Evolutionary conservation across 768 basidiomycete species (phyloP).

Genomic region (Agaricus sinodeliciosus): DNA sequence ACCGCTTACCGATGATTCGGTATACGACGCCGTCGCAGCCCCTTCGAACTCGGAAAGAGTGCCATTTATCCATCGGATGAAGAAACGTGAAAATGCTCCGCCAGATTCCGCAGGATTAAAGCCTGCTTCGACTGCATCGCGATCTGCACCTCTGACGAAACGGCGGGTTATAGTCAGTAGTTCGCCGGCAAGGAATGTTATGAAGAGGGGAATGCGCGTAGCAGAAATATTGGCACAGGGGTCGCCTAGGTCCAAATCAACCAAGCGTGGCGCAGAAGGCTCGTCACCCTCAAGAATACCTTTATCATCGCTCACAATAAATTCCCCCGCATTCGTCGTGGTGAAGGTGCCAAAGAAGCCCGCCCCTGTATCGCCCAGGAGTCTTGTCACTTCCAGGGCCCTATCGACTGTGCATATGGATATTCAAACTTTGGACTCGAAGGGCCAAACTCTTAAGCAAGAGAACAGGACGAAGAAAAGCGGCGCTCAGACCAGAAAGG

Average conservation of each 20-base stretch:
- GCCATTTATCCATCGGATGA: conserved; percentile 12
- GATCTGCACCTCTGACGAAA: conserved; percentile 4
- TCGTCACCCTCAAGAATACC: neutral
- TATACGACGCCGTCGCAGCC: conserved; percentile 40
- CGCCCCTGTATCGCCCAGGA: conserved; percentile 18
- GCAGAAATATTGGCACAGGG: conserved; percentile 7
- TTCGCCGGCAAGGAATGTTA: neutral
- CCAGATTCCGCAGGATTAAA: neutral
- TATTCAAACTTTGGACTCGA: conserved; percentile 58
- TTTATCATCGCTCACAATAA: neutral
- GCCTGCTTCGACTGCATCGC: neutral
- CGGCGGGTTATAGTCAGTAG: neutral
- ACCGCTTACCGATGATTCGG: conserved; percentile 25
- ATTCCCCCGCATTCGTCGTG: conserved; percentile 26
- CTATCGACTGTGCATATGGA: conserved; percentile 50
- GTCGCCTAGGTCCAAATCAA: neutral
- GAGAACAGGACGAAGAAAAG: conserved; percentile 54
- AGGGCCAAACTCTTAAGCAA: conserved; percentile 49
- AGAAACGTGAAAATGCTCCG: conserved; percentile 12
- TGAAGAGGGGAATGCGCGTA: neutral
- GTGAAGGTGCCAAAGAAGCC: conserved; percentile 43
- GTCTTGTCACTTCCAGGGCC: conserved; percentile 17
- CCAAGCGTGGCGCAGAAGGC: neutral
- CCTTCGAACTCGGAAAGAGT: conserved; percentile 20
- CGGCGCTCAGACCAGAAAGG: conserved; percentile 29